Evolutionary conservation across 2,329 filamentous ascomycete genomes (phyloP), one percentile per base, ranked within the genome.

Genomic region (Macroventuria anomochaeta): DNA sequence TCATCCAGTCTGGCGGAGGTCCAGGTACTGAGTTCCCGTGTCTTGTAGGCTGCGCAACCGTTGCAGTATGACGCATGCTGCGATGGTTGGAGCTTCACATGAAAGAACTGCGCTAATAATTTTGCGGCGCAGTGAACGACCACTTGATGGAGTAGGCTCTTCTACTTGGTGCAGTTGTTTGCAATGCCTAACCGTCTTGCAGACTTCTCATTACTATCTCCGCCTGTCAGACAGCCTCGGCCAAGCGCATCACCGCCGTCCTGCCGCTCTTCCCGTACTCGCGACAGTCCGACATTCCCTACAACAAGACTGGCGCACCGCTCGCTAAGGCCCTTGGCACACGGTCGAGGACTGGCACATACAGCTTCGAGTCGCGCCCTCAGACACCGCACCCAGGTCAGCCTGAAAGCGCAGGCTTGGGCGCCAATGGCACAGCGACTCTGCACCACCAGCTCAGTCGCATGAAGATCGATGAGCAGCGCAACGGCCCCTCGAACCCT

Each of bases 181-280:
- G 55, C 50, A 61, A 47, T 62, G 46, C 64, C 68, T 71, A 61
- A 71, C 63, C 53, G 49, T 60, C 54, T 49, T 50, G 53, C 48
- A 71, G 68, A 62, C 87, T 97, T 42, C 90, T 96, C 75, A 97
- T 97, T 79, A 96, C 95, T 79, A 93, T 97, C 67, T 96, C 91
- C n/a, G 95, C 95, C 57, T 97, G 95, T 85, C 96, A 96, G 79
- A 88, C 90, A 11, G 92, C 92, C 65, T 97, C 93, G 33, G 95
- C 95, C 25, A 91, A 90, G 75, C 85, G 91, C 67, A 92, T 99
- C 68, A 97, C 93, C 34, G 95, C 91, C 47, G 92, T 99, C 39
- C 86, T 97, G 40, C 95, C 95, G 32, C 83, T 97, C 48, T 99
- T 99, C 77, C 95, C 95, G 1, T 99, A 99, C 80, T 96, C 92